Base-by-base conservation (phyloP, 345 rosid species). In the Anastatica hierochuntica region DNA sequence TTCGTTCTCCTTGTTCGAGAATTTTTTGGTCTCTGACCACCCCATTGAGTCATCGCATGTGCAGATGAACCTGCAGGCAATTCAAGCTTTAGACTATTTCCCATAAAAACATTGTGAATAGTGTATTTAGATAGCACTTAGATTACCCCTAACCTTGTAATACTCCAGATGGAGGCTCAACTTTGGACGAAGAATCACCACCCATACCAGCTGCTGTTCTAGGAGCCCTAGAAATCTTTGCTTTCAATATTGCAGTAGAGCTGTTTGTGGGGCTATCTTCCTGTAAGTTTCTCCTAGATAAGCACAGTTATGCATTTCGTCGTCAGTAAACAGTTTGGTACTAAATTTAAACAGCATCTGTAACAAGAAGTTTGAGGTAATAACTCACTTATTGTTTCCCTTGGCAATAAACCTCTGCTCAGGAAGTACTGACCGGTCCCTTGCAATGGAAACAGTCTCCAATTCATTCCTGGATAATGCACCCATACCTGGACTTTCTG, bases 21-120 rank as follows among this genome's bases (percentile, higher is more conserved):
- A 58, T 73, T 87, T 62, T 92, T 92, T 52, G 77, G 83, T 62
- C 96, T 90, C 78, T 84, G 98, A 68, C 96, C 89, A 51, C 63
- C 90, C 97, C 98, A 92, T 48, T 85, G 84, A 46, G 95, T 80
- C 82, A 85, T 85, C 19, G 90, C 74, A 56, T 69, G 85, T 39
- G 88, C 75, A 68, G 96, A 68, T 33, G 95, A 77, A 68, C 77
- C 74, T 37, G 80, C 47, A 56, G 82, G 54, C 33, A 58, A 33
- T 14, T 65, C 64, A 63, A 63, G 68, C 54, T 60, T 79, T 68
- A 72, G 64, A 69, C 66, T 68, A 65, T 68, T 74, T 42, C 71
- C 63, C 62, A 64, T 31, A 62, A 31, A 8, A 73, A 77, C 36
- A 60, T 60, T 14, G 63, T 53, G 49, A 56, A 50, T 26, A 73